Evolutionary conservation across 2,329 filamentous ascomycete species (phyloP), one percentile per base, ranked within the genome.

Genomic region (Penicillium polonicum): DNA sequence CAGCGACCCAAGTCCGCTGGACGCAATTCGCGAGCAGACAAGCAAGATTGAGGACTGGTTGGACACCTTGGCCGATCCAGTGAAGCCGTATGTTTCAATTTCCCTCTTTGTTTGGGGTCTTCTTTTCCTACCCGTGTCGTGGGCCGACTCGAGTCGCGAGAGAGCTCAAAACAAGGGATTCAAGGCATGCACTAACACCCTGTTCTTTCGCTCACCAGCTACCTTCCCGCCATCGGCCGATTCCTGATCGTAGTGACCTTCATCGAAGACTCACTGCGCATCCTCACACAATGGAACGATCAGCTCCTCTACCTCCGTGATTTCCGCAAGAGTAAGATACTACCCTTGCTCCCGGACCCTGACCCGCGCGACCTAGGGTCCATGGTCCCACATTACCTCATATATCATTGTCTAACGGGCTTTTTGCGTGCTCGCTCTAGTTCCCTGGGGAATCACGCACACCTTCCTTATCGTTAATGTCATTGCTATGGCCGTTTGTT

Each of bases 211-310:
- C 65, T 70, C 48, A 31, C 13, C 62, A 96, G 92, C 63, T 95
- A 96, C 74, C 84, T 99, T 44, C 94, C 94, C 58, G 91, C 91
- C 65, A 93, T 99, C 80, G 94, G 94, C 66, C 91, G 94, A 66
- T 97, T 97, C 78, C 79, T 99, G 67, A 99, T 99, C 68, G 94
- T 99, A 56, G 94, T 97, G 53, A 99, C 94, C 61, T 99, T 99
- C 80, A 83, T 99, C 68, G 94, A 99, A 78, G 94, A 99, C 81
- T 91, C 92, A 49, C 82, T 99, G 62, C 87, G 94, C 74, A 99
- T 99, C 78, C 82, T 97, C 69, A 99, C 94, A 67, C 94, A 99
- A 86, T 99, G 94, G 92, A 87, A 75, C 73, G 94, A 97, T 75
- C 94, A 99, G 82, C 85, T 99, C 60, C 82, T 90, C 60, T 99